A percentile compares a stretch with the other conserved stretches of the same genome.
These are phyloP conservation scores for Scleroderma bovista DNA, from an alignment of 768 basidiomycete species.

Conservation along the genomic window DNA sequence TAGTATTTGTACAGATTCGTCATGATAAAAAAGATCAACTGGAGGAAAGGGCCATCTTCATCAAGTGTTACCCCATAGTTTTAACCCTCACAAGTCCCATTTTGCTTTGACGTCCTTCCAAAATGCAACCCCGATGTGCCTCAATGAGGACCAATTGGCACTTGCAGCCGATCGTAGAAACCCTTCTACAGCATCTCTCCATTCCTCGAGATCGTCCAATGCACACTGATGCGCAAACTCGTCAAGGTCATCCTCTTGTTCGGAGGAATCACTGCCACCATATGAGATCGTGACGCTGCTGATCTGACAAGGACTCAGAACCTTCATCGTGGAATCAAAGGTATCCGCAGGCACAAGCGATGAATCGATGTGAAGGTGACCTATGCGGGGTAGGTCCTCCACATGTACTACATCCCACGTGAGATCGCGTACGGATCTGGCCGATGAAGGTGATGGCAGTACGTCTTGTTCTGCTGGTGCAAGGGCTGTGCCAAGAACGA, in stretches of 20 bases:
- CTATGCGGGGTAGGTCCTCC: slow-evolving; percentile 6
- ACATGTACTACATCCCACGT: background rate
- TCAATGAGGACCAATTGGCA: slow-evolving; percentile 14
- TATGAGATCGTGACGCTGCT: slow-evolving; percentile 20
- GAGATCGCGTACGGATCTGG: background rate
- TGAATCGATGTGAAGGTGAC: slow-evolving; percentile 22
- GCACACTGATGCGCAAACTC: slow-evolving; percentile 26
- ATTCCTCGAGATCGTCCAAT: slow-evolving; percentile 27
- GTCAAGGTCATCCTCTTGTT: slow-evolving; percentile 10
- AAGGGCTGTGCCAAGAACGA: slow-evolving; percentile 21
- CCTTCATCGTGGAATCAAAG: slow-evolving; percentile 17
- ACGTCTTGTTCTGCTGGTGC: background rate
- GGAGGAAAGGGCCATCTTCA: background rate
- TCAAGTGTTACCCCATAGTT: background rate
- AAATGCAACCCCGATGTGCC: slow-evolving; percentile 14
- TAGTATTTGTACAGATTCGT: too few species aligned
- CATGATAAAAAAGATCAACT: background rate
- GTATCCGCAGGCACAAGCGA: slow-evolving; percentile 19
- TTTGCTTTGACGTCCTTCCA: slow-evolving; percentile 11
- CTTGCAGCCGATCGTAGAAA: slow-evolving; percentile 14
- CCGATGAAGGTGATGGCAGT: background rate
- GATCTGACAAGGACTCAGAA: slow-evolving; percentile 11
- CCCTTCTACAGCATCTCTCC: slow-evolving; percentile 15
- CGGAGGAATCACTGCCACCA: slow-evolving; percentile 5
- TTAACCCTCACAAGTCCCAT: slow-evolving; percentile 15